Percentiles rank a stretch among this genome's conserved stretches.
Evolutionary conservation across 768 basidiomycete species (phyloP).

Genomic region (Pleurotus cornucopiae): DNA sequence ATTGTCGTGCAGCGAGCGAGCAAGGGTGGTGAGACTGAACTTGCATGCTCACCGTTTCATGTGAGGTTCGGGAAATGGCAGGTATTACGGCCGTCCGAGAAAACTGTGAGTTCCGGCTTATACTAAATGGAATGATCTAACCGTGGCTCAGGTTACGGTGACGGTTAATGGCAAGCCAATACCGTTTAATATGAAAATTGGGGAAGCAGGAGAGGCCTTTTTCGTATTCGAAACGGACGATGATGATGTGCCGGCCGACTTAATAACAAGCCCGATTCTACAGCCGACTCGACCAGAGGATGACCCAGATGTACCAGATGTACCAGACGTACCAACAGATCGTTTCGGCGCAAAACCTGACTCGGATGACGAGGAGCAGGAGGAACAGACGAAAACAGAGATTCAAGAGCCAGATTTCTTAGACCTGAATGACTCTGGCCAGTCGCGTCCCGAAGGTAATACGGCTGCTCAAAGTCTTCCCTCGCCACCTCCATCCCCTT

Average conservation of each 20-base stretch:
- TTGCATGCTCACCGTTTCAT: constrained; percentile 94
- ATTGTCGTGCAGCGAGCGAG: constrained; percentile 83
- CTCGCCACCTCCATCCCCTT: constrained; percentile 16
- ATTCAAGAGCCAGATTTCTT: constrained; percentile 74
- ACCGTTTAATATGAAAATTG: constrained; percentile 97
- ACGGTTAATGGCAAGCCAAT: constrained; percentile 81
- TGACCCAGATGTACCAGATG: constrained; percentile 18
- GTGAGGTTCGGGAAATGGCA: constrained; percentile 98
- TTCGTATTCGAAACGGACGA: constrained; percentile 93
- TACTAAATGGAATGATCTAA: neutral
- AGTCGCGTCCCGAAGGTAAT: neutral
- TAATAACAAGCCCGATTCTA: constrained; percentile 91
- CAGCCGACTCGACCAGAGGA: constrained; percentile 53
- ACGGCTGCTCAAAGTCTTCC: constrained; percentile 7
- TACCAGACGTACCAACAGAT: constrained; percentile 22
- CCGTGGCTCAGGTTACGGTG: constrained; percentile 67
- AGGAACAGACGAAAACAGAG: constrained; percentile 12
- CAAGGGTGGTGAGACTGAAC: constrained; percentile 57
- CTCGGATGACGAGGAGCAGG: constrained; percentile 21
- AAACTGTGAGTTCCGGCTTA: constrained; percentile 53
- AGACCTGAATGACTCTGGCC: constrained; percentile 61
- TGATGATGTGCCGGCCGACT: constrained; percentile 89
- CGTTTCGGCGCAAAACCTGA: constrained; percentile 38
- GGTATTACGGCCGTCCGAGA: constrained; percentile 89
- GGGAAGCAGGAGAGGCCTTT: constrained; percentile 98